Conservation (phyloP, 1,284 basidiomycete species). For the Pulveroboletus sp. region DNA sequence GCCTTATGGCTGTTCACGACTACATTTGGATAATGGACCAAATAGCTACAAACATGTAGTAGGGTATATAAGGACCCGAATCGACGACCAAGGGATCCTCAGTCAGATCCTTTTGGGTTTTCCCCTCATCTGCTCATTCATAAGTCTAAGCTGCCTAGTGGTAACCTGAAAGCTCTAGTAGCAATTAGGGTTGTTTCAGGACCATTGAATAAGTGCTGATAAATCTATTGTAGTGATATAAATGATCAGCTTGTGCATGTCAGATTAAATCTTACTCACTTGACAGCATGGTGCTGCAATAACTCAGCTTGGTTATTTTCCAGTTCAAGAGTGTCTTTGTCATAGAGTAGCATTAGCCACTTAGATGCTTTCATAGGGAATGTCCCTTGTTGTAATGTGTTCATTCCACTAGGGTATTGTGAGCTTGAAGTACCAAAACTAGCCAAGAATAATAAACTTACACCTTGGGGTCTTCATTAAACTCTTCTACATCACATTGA, state of each 20-base stretch:
- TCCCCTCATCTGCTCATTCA: too few species aligned
- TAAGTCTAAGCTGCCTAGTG: too few species aligned
- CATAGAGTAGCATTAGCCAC: constrained; percentile 9
- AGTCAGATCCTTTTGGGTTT: too few species aligned
- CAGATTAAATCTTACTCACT: neutral
- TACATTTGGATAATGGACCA: too few species aligned
- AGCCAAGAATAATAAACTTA: neutral
- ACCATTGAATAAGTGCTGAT: constrained; percentile 1
- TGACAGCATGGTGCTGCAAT: neutral
- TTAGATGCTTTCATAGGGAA: neutral
- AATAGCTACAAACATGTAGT: too few species aligned
- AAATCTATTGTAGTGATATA: neutral
- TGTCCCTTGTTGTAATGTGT: neutral
- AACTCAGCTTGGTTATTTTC: neutral
- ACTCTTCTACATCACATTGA: neutral
- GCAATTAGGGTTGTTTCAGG: too few species aligned
- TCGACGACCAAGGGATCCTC: too few species aligned
- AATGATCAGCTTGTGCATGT: neutral
- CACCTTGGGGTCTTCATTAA: constrained; percentile 1
- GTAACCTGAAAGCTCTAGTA: too few species aligned
- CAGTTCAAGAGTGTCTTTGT: neutral
- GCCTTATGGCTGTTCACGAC: too few species aligned
- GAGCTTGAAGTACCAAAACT: neutral
- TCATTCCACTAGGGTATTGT: neutral
- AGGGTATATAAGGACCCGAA: too few species aligned